Base-by-base conservation (phyloP, 2,329 filamentous ascomycete genomes). In the Phyllosticta capitalensis region DNA sequence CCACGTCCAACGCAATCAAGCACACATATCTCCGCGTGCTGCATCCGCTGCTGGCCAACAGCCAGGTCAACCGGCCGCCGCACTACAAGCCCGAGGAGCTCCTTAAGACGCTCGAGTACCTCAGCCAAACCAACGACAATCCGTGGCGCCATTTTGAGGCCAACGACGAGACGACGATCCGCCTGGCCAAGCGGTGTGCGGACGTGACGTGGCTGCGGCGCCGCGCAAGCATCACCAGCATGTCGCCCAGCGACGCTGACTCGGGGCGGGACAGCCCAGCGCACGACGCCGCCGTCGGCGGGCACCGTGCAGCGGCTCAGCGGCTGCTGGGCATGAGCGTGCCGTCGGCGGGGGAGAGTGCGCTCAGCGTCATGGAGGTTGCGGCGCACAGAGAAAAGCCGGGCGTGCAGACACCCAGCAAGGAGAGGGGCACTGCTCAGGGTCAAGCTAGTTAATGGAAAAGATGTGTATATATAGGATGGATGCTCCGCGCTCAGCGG, bases 1-100 rank as follows among this genome's bases (percentile, higher is more conserved):
- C 70, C 24, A 71, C 73, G 22, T 68, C 72, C 2, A 72, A 69
- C 30, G 71, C 83, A 2, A 78, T 99, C 60, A 84, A 92, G 45
- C 94, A 99, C 72, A 99, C 94, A 3, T 99, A 99, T 70, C 81
- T 99, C 5, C 86, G 94, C 30, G 94, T 99, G 3, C 78, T 99
- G 12, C 91, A 95, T 68, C 94, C 94, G 0, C 80, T 99, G 22
- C 79, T 99, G 21, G 88, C 89, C 45, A 90, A 99, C 70, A 96
- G 92, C 1, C 94, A 97, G 72, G 83, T 99, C 51, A 88, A 84
- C 67, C 82, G 89, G 57, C 86, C 92, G 1, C 90, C 90, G 1
- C 86, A 96, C 70, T 97, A 99, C 79, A 99, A 97, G 72, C 84
- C 86, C 28, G 84, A 92, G 50, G 92, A 97, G 70, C 83, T 99